These are phyloP conservation scores for maize (Zea mays) DNA, from an alignment of 176 grass and related monocot genomes.

Conservation along the genomic window DNA sequence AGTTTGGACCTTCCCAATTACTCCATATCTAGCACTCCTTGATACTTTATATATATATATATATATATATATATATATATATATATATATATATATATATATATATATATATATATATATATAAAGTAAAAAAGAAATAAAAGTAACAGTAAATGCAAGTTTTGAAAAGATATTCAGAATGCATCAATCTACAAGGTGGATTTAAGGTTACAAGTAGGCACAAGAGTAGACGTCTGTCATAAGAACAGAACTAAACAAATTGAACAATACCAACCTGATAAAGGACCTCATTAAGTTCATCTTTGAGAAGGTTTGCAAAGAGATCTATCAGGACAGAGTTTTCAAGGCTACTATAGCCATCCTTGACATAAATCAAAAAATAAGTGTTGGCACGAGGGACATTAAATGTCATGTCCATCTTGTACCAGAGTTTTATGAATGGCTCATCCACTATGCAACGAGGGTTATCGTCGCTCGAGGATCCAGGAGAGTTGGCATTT, in stretches of 20 bases:
- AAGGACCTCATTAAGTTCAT: conserved; percentile 88
- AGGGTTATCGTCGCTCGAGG: conserved; percentile 48
- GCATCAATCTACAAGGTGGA: background rate
- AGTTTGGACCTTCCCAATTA: conserved; percentile 1
- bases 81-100: too few species aligned
- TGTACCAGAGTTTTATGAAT: conserved; percentile 93
- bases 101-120: too few species aligned
- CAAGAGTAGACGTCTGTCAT: background rate
- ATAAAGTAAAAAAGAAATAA: conserved; percentile 12
- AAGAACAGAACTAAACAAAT: conserved; percentile 22
- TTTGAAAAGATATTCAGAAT: background rate
- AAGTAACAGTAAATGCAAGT: background rate
- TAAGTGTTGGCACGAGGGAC: conserved; percentile 87
- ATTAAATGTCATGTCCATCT: conserved; percentile 86
- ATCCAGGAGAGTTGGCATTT: conserved; percentile 51
- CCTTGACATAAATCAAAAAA: conserved; percentile 82
- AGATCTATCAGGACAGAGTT: conserved; percentile 87
- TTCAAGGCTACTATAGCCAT: conserved; percentile 66
- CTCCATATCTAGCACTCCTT: conserved; percentile 9
- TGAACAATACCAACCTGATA: conserved; percentile 66
- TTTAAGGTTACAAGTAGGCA: conserved; percentile 1
- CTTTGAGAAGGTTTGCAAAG: conserved; percentile 88
- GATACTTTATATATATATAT: background rate
- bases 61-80: too few species aligned
- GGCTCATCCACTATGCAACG: conserved; percentile 71